These are phyloP conservation scores for Hirsutella rhossiliensis DNA, from an alignment of 2,329 filamentous ascomycete species.

Conservation along the genomic window DNA sequence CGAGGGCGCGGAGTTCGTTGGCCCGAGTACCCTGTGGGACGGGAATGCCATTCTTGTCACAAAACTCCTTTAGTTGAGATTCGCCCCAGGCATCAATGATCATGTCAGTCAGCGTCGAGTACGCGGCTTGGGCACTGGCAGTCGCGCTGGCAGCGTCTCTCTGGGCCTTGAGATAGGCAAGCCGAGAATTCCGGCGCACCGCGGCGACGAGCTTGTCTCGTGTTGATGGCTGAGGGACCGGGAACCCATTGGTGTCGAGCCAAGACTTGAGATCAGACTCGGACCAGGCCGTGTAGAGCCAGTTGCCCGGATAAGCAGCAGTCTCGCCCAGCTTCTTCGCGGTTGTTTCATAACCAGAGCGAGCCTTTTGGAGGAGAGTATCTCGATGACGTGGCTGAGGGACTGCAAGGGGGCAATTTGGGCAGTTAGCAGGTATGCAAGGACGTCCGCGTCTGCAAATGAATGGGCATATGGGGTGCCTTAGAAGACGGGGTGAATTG, in stretches of 20 bases:
- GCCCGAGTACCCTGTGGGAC: constrained; percentile 86
- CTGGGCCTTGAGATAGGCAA: constrained; percentile 59
- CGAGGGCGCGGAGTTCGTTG: constrained; percentile 81
- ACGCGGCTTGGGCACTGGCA: constrained; percentile 55
- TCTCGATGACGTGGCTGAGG: constrained; percentile 83
- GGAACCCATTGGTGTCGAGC: constrained; percentile 80
- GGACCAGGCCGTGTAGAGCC: constrained; percentile 85
- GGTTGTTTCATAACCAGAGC: constrained; percentile 67
- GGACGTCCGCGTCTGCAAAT: background rate
- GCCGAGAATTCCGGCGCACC: constrained; percentile 80
- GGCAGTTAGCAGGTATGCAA: background rate
- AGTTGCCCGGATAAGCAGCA: constrained; percentile 80
- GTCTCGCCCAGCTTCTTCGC: constrained; percentile 69
- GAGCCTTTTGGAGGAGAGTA: constrained; percentile 62
- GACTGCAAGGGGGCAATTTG: constrained; percentile 26
- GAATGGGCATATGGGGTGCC: background rate
- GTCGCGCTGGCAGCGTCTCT: constrained; percentile 48
- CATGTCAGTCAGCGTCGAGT: constrained; percentile 66
- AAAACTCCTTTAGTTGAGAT: constrained; percentile 78
- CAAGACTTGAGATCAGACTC: constrained; percentile 90
- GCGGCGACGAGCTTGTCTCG: constrained; percentile 82
- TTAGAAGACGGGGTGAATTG: background rate
- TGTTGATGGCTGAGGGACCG: constrained; percentile 69
- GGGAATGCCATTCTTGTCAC: constrained; percentile 74
- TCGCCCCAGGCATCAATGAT: constrained; percentile 88